A percentile compares a stretch with the other conserved stretches of the same genome.
Evolutionary conservation across 345 rosid species (phyloP).

Genomic region (thale cress (Arabidopsis thaliana)): TAIR10.1 NC_003074.8:21065501-21066000

Average conservation of each 20-base stretch:
- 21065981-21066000: not conserved
- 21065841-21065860: slow-evolving; percentile 5
- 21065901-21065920: not conserved
- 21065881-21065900: not conserved
- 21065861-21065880: not conserved
- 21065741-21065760: slow-evolving; percentile 29
- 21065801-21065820: not conserved
- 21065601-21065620: not conserved
- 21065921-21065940: not conserved
- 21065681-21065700: slow-evolving; percentile 20
- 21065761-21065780: slow-evolving; percentile 30
- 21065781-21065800: slow-evolving; percentile 24
- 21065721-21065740: slow-evolving; percentile 27
- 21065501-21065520: slow-evolving; percentile 32
- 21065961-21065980: slow-evolving; percentile 4
- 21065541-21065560: slow-evolving; percentile 28
- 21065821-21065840: not conserved
- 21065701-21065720: slow-evolving; percentile 35
- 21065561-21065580: slow-evolving; percentile 15
- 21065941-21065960: too few species aligned
- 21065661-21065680: slow-evolving; percentile 7
- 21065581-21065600: not conserved
- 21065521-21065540: slow-evolving; percentile 15
- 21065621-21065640: not conserved
- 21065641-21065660: not conserved